Evolutionary conservation across 108 stramenopile species (phyloP), one percentile per base, ranked within the genome.

Genomic region (Pseudonitzschia delicatissima): DNA sequence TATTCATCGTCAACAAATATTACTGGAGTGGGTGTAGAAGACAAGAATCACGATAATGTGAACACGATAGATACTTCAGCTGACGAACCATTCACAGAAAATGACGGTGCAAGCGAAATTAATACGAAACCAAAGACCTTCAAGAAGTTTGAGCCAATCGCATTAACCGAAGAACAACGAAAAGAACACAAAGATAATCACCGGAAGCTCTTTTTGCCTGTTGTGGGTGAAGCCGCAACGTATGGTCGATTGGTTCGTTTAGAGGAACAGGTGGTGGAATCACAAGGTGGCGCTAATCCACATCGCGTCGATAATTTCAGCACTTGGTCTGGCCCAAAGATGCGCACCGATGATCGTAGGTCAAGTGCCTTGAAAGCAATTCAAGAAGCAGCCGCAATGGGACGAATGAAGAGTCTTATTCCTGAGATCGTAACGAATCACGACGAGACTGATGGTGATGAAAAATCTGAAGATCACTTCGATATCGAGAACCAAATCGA

Each of bases 311-410:
- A 57, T 40, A n/a, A n/a, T n/a, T n/a, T n/a, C n/a, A n/a, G n/a
- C n/a, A 59, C 45, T 11, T 68, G 67, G 74, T 42, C 36, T 5
- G 63, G 68, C 8, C 66, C 68, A 0, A 44, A 53, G 29, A 36
- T 65, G 25, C 59, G 60, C 4, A 64, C 45, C 20, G 48, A 65
- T 25, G 37, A 57, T 20, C 21, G 55, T 4, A 28, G 55, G 31
- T 67, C 68, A 3, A 31, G 31, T 6, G 42, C 57, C 32, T 51
- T 65, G 28, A 62, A 52, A 28, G 68, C 68, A 2, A 40, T 76
- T 35, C 58, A 58, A 12, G 68, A 76, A 50, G 74, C 74, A 20
- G 74, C 74, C 11, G 67, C 66, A n/a, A 6, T 64, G 28, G 74
- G 74, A 3, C 21, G 21, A 20, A 63, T 69, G 68, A 61, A 48